Evolutionary conservation across 1,139 yeast species (phyloP).

Genomic region (Spathaspora sp.): DNA sequence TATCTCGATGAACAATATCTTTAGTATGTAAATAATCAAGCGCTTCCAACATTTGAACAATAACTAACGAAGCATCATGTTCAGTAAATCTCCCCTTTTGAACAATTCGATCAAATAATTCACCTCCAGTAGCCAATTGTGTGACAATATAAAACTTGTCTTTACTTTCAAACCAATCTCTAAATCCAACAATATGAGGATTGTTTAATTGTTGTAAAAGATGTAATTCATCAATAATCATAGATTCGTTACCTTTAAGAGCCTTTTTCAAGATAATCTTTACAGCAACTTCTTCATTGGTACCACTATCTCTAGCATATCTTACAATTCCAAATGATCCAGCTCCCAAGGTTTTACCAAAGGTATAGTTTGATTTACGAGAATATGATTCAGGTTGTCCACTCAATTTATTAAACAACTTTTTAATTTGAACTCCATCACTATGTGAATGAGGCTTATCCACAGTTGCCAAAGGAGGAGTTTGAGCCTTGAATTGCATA

Average conservation of each 20-base stretch:
- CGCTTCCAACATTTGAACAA: conserved; percentile 72
- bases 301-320: conserved; percentile 59
- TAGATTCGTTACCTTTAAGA: conserved; percentile 68
- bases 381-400: conserved; percentile 75
- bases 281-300: conserved; percentile 77
- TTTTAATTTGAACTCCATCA: conserved; percentile 24
- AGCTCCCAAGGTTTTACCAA: conserved; percentile 84
- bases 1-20: conserved; percentile 85
- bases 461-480: not conserved
- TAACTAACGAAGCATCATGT: conserved; percentile 71
- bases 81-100: conserved; percentile 80
- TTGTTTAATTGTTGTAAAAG: conserved; percentile 65
- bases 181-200: conserved; percentile 79
- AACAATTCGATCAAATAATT: conserved; percentile 80
- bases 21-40: conserved; percentile 67
- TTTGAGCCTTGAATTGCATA: not conserved
- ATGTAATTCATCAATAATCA: conserved; percentile 74
- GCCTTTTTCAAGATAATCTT: conserved; percentile 83
- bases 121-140: conserved; percentile 88
- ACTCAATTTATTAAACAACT: conserved; percentile 50
- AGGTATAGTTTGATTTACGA: conserved; percentile 62
- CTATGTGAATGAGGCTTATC: not conserved
- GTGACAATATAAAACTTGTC: conserved; percentile 77
- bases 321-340: conserved; percentile 91
- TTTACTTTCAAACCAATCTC: conserved; percentile 86